A percentile compares a stretch with the other conserved stretches of the same genome.
These are phyloP conservation scores for Saposhnikovia divaricata DNA, from an alignment of 129 eudicot genomes.

Conservation along the genomic window DNA sequence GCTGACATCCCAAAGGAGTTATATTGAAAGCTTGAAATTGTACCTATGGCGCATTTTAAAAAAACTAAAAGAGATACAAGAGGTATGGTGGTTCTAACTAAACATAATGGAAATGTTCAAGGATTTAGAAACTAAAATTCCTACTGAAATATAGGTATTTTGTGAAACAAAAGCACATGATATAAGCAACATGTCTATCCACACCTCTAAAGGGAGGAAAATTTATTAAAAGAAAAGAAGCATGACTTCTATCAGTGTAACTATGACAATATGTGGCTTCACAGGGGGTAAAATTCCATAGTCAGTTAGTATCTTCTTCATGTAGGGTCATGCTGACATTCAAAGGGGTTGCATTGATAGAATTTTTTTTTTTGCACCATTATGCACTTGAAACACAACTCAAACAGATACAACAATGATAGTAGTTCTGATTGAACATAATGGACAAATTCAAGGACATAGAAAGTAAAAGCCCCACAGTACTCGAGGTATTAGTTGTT, in stretches of 20 bases:
- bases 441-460: background rate
- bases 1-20: background rate
- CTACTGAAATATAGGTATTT: background rate
- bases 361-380: too few relatives aligned
- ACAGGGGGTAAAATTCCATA: constrained; percentile 27
- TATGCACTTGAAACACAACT: background rate
- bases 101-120: background rate
- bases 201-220: background rate
- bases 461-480: background rate
- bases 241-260: constrained; percentile 31
- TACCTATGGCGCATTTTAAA: background rate
- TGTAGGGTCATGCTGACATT: constrained; percentile 14
- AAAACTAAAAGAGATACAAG: background rate
- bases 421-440: background rate
- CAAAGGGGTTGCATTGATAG: background rate
- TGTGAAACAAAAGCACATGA: background rate
- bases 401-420: background rate
- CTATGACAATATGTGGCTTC: constrained; percentile 41
- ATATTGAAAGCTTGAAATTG: background rate
- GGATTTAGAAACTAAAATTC: background rate
- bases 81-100: background rate
- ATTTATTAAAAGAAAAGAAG: background rate
- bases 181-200: background rate
- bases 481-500: background rate
- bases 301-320: constrained; percentile 28